These are phyloP conservation scores for Exserohilum turcica DNA, from an alignment of 2,329 filamentous ascomycete genomes.

Conservation along the genomic window DNA sequence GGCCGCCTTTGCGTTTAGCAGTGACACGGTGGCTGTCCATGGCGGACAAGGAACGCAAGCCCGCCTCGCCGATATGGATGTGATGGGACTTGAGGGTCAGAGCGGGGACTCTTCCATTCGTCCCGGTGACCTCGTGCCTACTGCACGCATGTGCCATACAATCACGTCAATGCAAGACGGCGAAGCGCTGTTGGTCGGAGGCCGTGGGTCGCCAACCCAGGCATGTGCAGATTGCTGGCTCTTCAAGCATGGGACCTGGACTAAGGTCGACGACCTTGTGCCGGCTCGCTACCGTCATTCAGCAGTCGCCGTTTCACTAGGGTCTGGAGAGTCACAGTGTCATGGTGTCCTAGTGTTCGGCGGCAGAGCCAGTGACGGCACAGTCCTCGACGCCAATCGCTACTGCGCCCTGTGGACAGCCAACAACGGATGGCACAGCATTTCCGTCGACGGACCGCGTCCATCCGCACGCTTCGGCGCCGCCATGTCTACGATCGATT, in stretches of 20 bases:
- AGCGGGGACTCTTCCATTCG: slow-evolving; percentile 25
- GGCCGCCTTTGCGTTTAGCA: slow-evolving; percentile 42
- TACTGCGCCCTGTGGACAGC: slow-evolving; percentile 54
- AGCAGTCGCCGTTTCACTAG: slow-evolving; percentile 55
- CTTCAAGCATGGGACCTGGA: slow-evolving; percentile 67
- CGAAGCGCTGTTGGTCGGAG: slow-evolving; percentile 72
- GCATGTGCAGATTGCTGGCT: slow-evolving; percentile 78
- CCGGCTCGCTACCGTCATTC: slow-evolving; percentile 77
- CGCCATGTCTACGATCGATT: slow-evolving; percentile 54
- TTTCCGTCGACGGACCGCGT: slow-evolving; percentile 44
- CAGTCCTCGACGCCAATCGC: slow-evolving; percentile 43
- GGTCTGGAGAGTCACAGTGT: slow-evolving; percentile 51
- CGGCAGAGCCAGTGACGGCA: slow-evolving; percentile 52
- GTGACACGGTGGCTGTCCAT: slow-evolving; percentile 46
- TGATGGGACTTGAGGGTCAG: slow-evolving; percentile 36
- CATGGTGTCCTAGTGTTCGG: slow-evolving; percentile 53
- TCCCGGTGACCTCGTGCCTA: slow-evolving; percentile 42
- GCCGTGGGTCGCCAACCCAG: slow-evolving; percentile 74
- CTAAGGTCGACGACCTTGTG: slow-evolving; percentile 67
- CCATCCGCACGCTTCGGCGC: slow-evolving; percentile 63
- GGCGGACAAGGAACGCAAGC: slow-evolving; percentile 56
- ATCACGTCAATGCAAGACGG: slow-evolving; percentile 67
- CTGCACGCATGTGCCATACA: slow-evolving; percentile 71
- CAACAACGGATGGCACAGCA: slow-evolving; percentile 57
- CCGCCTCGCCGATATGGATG: slow-evolving; percentile 54